Evolutionary conservation across 257 asterid species (phyloP).

Genomic region (Perilla frutescens): DNA sequence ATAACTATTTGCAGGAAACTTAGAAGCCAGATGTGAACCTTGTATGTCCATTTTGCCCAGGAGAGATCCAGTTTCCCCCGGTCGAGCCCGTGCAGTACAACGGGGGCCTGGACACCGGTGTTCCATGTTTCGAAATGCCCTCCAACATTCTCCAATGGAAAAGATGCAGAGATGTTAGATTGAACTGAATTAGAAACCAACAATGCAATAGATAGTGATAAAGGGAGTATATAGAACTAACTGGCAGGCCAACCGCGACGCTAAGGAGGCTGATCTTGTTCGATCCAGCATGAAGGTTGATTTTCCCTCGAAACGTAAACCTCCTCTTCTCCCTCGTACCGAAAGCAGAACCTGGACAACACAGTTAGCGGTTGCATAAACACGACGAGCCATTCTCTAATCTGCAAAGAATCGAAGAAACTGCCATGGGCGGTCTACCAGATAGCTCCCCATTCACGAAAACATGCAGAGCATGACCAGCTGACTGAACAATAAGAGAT

Average conservation of each 20-base stretch:
- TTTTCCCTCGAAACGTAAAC: conserved; percentile 56
- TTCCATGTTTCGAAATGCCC: conserved; percentile 88
- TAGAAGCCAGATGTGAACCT: conserved; percentile 51
- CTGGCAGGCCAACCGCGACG: conserved; percentile 94
- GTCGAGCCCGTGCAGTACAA: conserved; percentile 77
- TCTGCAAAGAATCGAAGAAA: background rate
- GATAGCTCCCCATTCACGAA: conserved; percentile 88
- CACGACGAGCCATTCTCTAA: background rate
- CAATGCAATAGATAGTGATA: background rate
- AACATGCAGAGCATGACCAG: conserved; percentile 85
- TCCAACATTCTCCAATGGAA: conserved; percentile 69
- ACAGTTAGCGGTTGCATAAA: conserved; percentile 12
- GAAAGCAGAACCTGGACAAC: conserved; percentile 71
- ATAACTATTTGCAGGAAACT: background rate
- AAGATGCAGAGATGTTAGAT: conserved; percentile 26
- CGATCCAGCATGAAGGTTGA: conserved; percentile 70
- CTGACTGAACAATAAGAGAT: conserved; percentile 71
- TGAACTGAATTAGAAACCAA: background rate
- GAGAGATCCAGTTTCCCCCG: conserved; percentile 82
- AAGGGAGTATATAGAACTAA: conserved; percentile 45
- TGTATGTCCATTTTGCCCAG: conserved; percentile 89
- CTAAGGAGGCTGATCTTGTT: conserved; percentile 84
- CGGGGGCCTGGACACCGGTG: conserved; percentile 85
- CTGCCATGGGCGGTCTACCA: conserved; percentile 49
- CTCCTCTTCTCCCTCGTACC: conserved; percentile 83